These are phyloP conservation scores for Punica granatum DNA, from an alignment of 345 rosid species.

Conservation along the genomic window DNA sequence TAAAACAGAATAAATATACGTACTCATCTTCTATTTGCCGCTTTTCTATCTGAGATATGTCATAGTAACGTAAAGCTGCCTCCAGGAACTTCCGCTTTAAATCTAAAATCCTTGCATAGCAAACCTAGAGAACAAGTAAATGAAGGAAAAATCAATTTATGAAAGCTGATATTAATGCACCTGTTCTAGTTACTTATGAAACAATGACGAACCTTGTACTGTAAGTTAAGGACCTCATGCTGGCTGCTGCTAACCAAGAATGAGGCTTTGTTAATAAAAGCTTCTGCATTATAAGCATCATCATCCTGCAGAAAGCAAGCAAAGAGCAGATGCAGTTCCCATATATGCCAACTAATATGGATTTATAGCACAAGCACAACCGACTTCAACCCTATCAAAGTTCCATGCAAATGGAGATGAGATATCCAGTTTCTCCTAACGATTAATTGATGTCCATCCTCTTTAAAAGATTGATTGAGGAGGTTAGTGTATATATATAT, in stretches of 20 bases:
- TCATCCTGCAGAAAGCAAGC: conserved; percentile 60
- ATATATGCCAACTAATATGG: not conserved
- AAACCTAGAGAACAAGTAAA: conserved; percentile 40
- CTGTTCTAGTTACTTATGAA: not conserved
- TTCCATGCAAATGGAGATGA: not conserved
- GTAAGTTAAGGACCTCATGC: conserved; percentile 82
- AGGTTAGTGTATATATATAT: not conserved
- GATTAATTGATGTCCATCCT: not conserved
- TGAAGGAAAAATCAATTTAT: not conserved
- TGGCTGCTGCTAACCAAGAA: conserved; percentile 95
- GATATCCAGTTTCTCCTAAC: not conserved
- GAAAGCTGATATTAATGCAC: not conserved
- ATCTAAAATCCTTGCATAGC: conserved; percentile 96
- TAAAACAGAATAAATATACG: conserved; percentile 13
- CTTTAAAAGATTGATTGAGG: not conserved
- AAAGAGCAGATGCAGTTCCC: not conserved
- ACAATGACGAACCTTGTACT: conserved; percentile 58
- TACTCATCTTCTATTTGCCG: conserved; percentile 93
- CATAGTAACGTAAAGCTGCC: conserved; percentile 89
- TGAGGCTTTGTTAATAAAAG: conserved; percentile 92
- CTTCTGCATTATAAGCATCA: conserved; percentile 97
- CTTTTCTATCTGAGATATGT: conserved; percentile 93
- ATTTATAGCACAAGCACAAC: not conserved
- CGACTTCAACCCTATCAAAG: not conserved
- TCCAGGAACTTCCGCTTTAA: conserved; percentile 93